Base-by-base conservation (phyloP, 805 yeast species). In the Metschnikowia lochheadii region DNA sequence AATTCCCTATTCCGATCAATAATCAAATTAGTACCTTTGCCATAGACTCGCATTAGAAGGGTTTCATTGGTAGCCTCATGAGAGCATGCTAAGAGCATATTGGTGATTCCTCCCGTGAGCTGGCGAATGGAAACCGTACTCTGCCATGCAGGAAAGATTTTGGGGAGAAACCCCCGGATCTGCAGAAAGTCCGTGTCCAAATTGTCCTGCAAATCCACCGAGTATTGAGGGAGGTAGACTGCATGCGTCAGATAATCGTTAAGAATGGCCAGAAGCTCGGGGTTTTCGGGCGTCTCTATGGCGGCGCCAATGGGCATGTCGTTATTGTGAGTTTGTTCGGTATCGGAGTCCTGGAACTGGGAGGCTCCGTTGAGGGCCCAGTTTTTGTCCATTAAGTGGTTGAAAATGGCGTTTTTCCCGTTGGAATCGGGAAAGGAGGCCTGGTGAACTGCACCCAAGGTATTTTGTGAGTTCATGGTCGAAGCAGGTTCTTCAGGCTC, bases 1-100 rank as follows among this genome's bases (percentile, higher is more conserved):
- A 82, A 84, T 62, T 86, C 94, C 35, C 90, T 70, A 56, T 83
- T 83, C 55, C 94, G 71, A 64, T 87, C 90, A 33, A 86, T 86
- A 46, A 86, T 85, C 35, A 82, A 68, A 49, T 76, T 78, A 0
- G 94, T 86, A 11, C 90, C 90, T 50, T 80, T 77, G 7, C 94
- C 94, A 57, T 87, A 86, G 0, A 87, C 83, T 51, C 94, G 71
- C 49, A 86, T 82, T 15, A 86, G 72, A 0, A 79, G 82, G 5
- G 65, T 67, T 49, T 75, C 77, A 8, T 26, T 26, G 8, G 61
- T 51, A 3, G 56, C 41, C 3, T 3, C 18, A 53, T 70, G 72
- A 8, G 66, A 65, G 57, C 84, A 79, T 26, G 76, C 69, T 33
- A 82, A 60, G 44, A 82, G 72, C 83, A 80, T 79, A 58, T 82